phyloP scores from a whole-genome alignment of 176 grass and related monocot species.

The Otatea glauca region DNA sequence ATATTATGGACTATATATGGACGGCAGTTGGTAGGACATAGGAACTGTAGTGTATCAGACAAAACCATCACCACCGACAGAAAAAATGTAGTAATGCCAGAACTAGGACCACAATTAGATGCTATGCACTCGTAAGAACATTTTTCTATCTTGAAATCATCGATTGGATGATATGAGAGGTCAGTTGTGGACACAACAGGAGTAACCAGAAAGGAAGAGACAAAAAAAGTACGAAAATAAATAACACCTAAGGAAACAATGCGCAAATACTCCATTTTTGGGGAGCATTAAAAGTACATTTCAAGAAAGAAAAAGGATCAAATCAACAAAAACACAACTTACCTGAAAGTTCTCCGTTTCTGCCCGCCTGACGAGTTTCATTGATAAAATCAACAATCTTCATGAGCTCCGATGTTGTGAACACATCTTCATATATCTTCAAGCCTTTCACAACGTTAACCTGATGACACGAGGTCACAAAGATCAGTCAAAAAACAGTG shows the following conservation, averaged over 20 bases:
- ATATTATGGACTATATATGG: slow-evolving; percentile 14
- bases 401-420: slow-evolving; percentile 82
- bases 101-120: slow-evolving; percentile 40
- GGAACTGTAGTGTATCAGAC: slow-evolving; percentile 11
- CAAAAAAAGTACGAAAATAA: background rate
- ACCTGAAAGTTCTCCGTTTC: slow-evolving; percentile 96
- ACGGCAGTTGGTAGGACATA: slow-evolving; percentile 20
- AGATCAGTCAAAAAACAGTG: slow-evolving; percentile 36
- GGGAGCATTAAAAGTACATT: background rate
- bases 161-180: slow-evolving; percentile 3
- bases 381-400: slow-evolving; percentile 78
- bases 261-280: background rate
- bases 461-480: slow-evolving; percentile 55
- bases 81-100: slow-evolving; percentile 26
- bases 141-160: slow-evolving; percentile 43
- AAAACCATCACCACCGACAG: slow-evolving; percentile 28
- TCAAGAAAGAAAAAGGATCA: background rate
- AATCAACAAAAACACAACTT: slow-evolving; percentile 44
- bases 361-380: slow-evolving; percentile 88
- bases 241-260: background rate
- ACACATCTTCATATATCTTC: slow-evolving; percentile 94
- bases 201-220: slow-evolving; percentile 5
- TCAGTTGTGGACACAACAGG: background rate
- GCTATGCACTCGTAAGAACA: background rate
- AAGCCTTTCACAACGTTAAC: slow-evolving; percentile 98